These are phyloP conservation scores for Phialophora expanda DNA, from an alignment of 2,329 filamentous ascomycete genomes.

Conservation along the genomic window DNA sequence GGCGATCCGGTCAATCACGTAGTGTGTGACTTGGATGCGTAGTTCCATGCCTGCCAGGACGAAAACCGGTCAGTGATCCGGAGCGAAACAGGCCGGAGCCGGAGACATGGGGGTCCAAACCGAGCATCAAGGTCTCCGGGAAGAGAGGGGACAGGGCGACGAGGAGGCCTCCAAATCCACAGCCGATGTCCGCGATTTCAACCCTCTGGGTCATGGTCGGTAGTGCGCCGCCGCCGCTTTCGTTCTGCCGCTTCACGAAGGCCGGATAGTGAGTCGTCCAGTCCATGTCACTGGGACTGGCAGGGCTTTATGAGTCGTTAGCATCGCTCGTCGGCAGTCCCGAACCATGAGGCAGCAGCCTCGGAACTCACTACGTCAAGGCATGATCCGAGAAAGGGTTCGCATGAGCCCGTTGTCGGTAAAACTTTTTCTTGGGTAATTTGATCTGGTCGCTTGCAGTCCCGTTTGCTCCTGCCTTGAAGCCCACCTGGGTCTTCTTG, in stretches of 20 bases:
- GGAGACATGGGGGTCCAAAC: constrained; percentile 53
- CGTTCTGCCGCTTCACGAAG: constrained; percentile 57
- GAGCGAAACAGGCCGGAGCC: background rate
- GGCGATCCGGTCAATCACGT: constrained; percentile 83
- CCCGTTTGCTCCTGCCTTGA: constrained; percentile 35
- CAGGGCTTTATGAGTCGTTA: constrained; percentile 63
- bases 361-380: constrained; percentile 74
- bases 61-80: background rate
- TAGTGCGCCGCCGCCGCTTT: constrained; percentile 38
- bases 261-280: constrained; percentile 85
- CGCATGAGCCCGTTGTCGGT: constrained; percentile 92
- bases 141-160: constrained; percentile 82
- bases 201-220: constrained; percentile 68
- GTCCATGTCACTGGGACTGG: constrained; percentile 81
- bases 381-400: constrained; percentile 97
- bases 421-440: constrained; percentile 93
- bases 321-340: background rate
- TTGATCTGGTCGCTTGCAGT: constrained; percentile 51
- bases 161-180: constrained; percentile 89
- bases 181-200: constrained; percentile 95
- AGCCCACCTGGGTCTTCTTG: constrained; percentile 55
- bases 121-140: constrained; percentile 81
- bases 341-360: background rate
- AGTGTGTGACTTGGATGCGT: constrained; percentile 85
- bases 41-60: constrained; percentile 77